Conservation (phyloP, 225 moss, liverwort and hornwort genomes). For the Bryoerythrophyllum caledonicum region DNA sequence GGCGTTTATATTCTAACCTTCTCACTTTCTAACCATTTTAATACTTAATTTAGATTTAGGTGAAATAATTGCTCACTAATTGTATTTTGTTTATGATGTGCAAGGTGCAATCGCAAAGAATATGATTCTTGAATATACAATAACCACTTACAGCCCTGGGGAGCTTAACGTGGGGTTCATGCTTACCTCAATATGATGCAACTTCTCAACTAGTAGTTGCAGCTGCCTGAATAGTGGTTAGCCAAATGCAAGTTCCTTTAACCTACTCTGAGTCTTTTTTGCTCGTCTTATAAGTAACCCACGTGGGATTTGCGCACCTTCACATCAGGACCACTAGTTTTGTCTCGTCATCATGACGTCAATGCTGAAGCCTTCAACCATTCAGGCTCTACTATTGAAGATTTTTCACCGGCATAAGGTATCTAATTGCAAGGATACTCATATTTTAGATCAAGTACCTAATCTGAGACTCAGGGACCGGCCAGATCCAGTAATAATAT, state of each 20-base stretch:
- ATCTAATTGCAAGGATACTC: background rate
- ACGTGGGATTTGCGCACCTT: conserved; percentile 25
- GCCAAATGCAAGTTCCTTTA: conserved; percentile 8
- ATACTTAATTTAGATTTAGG: no score
- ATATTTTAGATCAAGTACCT: background rate
- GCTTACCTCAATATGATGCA: conserved; percentile 16
- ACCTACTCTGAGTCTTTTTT: background rate
- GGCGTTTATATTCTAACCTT: no score
- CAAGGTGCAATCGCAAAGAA: no score
- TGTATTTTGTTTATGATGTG: no score
- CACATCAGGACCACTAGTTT: background rate
- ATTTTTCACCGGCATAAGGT: background rate
- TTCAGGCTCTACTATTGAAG: background rate
- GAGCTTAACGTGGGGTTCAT: background rate
- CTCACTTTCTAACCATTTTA: no score
- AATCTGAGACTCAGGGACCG: background rate
- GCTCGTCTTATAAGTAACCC: conserved; percentile 1
- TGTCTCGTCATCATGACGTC: conserved; percentile 20
- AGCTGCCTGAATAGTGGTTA: background rate
- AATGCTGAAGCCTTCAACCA: conserved; percentile 4
- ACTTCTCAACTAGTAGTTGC: background rate
- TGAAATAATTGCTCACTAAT: no score
- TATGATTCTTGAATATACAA: no score
- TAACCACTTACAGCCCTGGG: background rate
- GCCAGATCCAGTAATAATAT: background rate